Base-by-base conservation (phyloP, 2,329 filamentous ascomycete species). In the Corinectria fuckeliana region DNA sequence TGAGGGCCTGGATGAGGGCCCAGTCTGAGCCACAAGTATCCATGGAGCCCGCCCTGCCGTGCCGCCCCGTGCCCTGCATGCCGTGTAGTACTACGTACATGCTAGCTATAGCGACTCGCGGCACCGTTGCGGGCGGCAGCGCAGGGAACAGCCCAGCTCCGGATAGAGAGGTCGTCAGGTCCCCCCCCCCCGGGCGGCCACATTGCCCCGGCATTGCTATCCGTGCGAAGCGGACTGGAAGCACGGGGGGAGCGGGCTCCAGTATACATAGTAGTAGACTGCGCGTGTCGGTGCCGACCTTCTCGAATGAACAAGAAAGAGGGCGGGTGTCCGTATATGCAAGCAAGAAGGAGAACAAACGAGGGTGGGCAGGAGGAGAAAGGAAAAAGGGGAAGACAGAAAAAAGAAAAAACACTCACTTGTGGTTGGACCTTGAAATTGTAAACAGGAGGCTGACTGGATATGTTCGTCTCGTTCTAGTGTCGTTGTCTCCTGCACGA, bases 1-100 rank as follows among this genome's bases (percentile, higher is more conserved):
- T 39, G 52, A 57, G 52, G 48, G 32, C 58, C 58, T 60, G n/a
- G n/a, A n/a, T 60, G 58, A 60, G 58, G 52, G 58, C 28, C 53
- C n/a, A n/a, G n/a, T n/a, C n/a, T n/a, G n/a, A n/a, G n/a, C n/a
- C n/a, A n/a, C n/a, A n/a, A n/a, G n/a, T n/a, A n/a, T n/a, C n/a
- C n/a, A n/a, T n/a, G n/a, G n/a, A n/a, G n/a, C n/a, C n/a, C n/a
- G n/a, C n/a, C n/a, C n/a, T n/a, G n/a, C n/a, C n/a, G n/a, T n/a
- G n/a, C n/a, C n/a, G n/a, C n/a, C n/a, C n/a, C n/a, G n/a, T n/a
- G n/a, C 48, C 41, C 18, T 34, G 42, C 52, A 56, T 49, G 39
- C n/a, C n/a, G n/a, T n/a, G n/a, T n/a, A n/a, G n/a, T n/a, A n/a
- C n/a, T n/a, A n/a, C n/a, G n/a, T n/a, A n/a, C n/a, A n/a, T n/a